Evolutionary conservation across 208 protist species (phyloP).

Genomic region (Leishmania mexicana): DNA sequence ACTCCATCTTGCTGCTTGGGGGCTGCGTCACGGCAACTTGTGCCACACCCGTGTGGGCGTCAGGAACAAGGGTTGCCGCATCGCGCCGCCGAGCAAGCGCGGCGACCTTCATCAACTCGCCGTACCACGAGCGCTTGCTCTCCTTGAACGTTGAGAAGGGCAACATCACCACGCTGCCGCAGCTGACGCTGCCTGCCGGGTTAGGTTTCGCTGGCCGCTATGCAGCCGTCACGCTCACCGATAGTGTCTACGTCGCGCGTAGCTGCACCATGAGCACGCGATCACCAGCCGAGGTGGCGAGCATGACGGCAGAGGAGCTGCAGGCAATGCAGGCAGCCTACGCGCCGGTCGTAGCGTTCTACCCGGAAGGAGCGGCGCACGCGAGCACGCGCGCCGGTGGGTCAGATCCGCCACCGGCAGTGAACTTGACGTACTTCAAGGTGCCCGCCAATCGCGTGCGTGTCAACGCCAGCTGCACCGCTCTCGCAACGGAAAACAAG

Average conservation of each 20-base stretch:
- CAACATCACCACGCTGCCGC: slow-evolving; percentile 5
- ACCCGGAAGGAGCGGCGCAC: slow-evolving; percentile 8
- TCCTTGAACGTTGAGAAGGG: slow-evolving; percentile 17
- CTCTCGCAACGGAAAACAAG: slow-evolving; percentile 24
- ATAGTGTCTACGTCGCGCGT: slow-evolving; percentile 34
- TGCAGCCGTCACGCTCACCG: slow-evolving; percentile 34
- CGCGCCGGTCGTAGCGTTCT: slow-evolving; percentile 27
- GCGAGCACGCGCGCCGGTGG: neutral
- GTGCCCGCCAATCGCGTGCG: slow-evolving; percentile 26
- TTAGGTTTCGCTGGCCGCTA: slow-evolving; percentile 32
- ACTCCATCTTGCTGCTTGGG: slow-evolving; percentile 22
- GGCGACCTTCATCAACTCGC: slow-evolving; percentile 1
- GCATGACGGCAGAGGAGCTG: slow-evolving; percentile 4
- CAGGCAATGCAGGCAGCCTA: slow-evolving; percentile 14
- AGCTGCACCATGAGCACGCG: slow-evolving; percentile 35
- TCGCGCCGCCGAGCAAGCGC: neutral
- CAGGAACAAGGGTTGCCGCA: neutral
- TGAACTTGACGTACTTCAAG: slow-evolving; percentile 30
- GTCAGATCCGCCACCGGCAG: neutral
- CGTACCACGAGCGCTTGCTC: slow-evolving; percentile 28
- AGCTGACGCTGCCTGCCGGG: slow-evolving; percentile 18
- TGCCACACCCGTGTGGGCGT: slow-evolving; percentile 11
- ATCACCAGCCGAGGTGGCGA: slow-evolving; percentile 11
- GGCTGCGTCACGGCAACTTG: slow-evolving; percentile 25
- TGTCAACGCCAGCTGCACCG: slow-evolving; percentile 38